Conservation (phyloP, 2,329 filamentous ascomycete species). For the Colletotrichum tropicale region DNA sequence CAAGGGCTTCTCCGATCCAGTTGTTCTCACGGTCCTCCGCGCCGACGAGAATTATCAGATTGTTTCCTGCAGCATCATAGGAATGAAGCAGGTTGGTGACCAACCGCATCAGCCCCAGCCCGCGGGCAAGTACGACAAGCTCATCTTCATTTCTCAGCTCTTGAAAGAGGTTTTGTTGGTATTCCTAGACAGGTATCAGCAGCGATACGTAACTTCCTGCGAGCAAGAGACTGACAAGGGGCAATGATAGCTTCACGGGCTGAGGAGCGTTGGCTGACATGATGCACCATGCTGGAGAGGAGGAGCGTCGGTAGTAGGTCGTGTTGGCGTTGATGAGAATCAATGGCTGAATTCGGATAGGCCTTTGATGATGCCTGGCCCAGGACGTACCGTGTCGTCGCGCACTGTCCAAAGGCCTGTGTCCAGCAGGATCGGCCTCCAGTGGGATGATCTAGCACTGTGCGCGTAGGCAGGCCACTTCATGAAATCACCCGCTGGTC, state of each 20-base stretch:
- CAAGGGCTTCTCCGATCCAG: constrained; percentile 95
- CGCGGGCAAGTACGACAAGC: constrained; percentile 88
- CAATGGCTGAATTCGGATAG: background rate
- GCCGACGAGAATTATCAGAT: constrained; percentile 85
- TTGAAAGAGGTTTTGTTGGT: constrained; percentile 94
- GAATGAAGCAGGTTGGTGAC: constrained; percentile 96
- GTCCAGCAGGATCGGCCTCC: background rate
- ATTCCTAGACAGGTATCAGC: constrained; percentile 59
- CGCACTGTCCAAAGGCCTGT: background rate
- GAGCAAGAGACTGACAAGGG: constrained; percentile 56
- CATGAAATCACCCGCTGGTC: background rate
- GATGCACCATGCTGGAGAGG: constrained; percentile 8
- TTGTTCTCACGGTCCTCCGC: constrained; percentile 93
- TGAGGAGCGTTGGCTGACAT: constrained; percentile 55
- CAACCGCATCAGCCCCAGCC: constrained; percentile 88
- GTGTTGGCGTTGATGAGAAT: background rate
- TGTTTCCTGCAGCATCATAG: constrained; percentile 95
- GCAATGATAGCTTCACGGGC: constrained; percentile 82
- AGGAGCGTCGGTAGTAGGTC: background rate
- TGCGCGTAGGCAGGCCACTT: background rate
- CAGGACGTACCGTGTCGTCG: background rate
- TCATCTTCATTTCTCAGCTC: constrained; percentile 91
- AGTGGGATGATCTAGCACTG: background rate
- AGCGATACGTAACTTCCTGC: background rate
- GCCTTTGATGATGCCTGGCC: background rate